These are phyloP conservation scores for Blastobotrys persicus DNA, from an alignment of 1,139 yeast genomes.

Conservation along the genomic window DNA sequence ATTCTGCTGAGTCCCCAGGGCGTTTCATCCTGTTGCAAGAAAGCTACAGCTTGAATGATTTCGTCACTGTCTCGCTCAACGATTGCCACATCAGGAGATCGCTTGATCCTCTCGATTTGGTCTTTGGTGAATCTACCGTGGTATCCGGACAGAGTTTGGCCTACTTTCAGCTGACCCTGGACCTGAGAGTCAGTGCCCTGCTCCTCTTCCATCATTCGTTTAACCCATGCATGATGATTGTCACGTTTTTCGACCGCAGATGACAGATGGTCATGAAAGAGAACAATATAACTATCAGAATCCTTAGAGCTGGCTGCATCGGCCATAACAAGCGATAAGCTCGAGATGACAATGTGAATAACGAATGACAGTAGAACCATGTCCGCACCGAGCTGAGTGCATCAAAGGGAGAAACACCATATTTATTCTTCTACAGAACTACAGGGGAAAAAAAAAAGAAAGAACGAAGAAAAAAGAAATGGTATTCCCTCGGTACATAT, in stretches of 20 bases:
- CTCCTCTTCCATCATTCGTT: slow-evolving; percentile 10
- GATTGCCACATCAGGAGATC: slow-evolving; percentile 44
- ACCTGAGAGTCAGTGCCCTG: slow-evolving; percentile 27
- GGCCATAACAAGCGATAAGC: background rate
- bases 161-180: slow-evolving; percentile 55
- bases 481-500: background rate
- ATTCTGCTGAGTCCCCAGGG: slow-evolving; percentile 63
- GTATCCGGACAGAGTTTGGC: slow-evolving; percentile 33
- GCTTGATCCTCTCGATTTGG: slow-evolving; percentile 42
- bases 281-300: slow-evolving; percentile 23
- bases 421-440: background rate
- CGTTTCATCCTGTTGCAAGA: slow-evolving; percentile 36
- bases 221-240: slow-evolving; percentile 21
- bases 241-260: slow-evolving; percentile 12
- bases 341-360: background rate
- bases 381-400: background rate
- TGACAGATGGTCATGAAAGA: slow-evolving; percentile 18
- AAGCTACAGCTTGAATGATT: slow-evolving; percentile 29
- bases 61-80: slow-evolving; percentile 49
- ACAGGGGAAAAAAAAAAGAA: background rate
- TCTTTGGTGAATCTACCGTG: slow-evolving; percentile 28
- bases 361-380: background rate
- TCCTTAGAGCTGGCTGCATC: background rate
- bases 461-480: background rate
- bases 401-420: background rate